Percentiles rank a stretch among this genome's conserved stretches.
Evolutionary conservation across 345 rosid genomes (phyloP).

Genomic region (Combretum micranthum): DNA sequence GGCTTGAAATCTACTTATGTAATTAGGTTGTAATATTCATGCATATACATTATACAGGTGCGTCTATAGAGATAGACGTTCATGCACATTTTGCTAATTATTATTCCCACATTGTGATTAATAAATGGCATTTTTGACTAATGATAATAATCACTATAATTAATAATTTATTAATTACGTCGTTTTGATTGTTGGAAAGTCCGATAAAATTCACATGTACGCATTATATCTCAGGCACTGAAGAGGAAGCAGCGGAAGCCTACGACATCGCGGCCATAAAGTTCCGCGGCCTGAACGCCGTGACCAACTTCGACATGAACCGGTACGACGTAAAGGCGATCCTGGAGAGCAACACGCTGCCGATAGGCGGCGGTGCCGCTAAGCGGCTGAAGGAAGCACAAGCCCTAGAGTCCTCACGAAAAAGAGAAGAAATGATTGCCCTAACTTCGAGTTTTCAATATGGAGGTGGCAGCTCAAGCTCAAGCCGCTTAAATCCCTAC

Average conservation of each 20-base stretch:
- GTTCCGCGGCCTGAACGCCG: conserved; percentile 85
- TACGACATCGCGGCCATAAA: conserved; percentile 98
- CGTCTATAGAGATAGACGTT: no score
- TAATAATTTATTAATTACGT: no score
- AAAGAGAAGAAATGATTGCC: conserved; percentile 82
- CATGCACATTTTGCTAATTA: no score
- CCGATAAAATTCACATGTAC: no score
- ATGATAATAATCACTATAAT: no score
- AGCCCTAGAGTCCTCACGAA: conserved; percentile 75
- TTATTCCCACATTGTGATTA: no score
- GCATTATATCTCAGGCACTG: conserved; percentile 46
- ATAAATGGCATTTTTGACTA: no score
- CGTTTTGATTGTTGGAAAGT: no score
- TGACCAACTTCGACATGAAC: conserved; percentile 93
- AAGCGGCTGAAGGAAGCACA: conserved; percentile 97
- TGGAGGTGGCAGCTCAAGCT: conserved; percentile 46
- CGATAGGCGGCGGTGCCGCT: conserved; percentile 98
- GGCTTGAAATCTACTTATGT: no score
- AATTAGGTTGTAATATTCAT: no score
- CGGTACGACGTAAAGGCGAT: conserved; percentile 95
- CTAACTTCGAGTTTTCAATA: conserved; percentile 63
- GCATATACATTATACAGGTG: no score
- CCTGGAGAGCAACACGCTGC: conserved; percentile 88
- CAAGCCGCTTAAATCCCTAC: conserved; percentile 44
- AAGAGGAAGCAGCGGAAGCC: conserved; percentile 99